Evolutionary conservation across 495 filamentous ascomycete genomes (phyloP).

Genomic region (Annulohypoxylon moriforme): DNA sequence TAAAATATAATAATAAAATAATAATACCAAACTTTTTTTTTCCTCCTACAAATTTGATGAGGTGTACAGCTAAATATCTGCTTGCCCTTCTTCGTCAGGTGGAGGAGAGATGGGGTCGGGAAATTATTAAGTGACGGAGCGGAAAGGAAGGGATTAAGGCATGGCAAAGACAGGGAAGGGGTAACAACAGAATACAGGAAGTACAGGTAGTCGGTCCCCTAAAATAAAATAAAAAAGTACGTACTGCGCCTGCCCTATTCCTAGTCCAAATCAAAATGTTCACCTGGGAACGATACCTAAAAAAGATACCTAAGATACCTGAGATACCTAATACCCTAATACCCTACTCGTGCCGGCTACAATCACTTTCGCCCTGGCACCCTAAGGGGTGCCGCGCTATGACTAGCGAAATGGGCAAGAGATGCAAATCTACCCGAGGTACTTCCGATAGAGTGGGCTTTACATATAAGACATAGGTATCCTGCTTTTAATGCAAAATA

Average conservation of each 20-base stretch:
- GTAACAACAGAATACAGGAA: slow-evolving; percentile 21
- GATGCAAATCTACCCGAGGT: too few relatives aligned
- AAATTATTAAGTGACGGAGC: slow-evolving; percentile 48
- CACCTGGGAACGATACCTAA: neutral
- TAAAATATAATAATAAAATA: slow-evolving; percentile 32
- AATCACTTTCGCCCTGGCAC: too few relatives aligned
- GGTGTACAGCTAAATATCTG: slow-evolving; percentile 39
- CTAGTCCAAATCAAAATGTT: slow-evolving; percentile 10
- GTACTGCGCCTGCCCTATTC: slow-evolving; percentile 5
- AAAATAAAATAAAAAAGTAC: neutral
- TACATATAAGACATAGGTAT: too few relatives aligned
- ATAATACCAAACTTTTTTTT: slow-evolving; percentile 34
- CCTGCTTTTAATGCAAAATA: too few relatives aligned
- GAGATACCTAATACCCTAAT: neutral
- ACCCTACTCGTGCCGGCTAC: neutral
- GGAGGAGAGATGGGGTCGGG: slow-evolving; percentile 46
- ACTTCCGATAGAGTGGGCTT: too few relatives aligned
- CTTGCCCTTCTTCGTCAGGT: slow-evolving; percentile 38
- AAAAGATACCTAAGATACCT: neutral
- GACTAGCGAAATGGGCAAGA: too few relatives aligned
- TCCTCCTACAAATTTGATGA: slow-evolving; percentile 36
- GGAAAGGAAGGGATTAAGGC: slow-evolving; percentile 46
- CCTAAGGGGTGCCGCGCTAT: too few relatives aligned
- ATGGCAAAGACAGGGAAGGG: slow-evolving; percentile 45
- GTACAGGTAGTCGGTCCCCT: slow-evolving; percentile 11